Evolutionary conservation across 257 asterid species (phyloP).

Genomic region (Solanum chiquidenum): DNA sequence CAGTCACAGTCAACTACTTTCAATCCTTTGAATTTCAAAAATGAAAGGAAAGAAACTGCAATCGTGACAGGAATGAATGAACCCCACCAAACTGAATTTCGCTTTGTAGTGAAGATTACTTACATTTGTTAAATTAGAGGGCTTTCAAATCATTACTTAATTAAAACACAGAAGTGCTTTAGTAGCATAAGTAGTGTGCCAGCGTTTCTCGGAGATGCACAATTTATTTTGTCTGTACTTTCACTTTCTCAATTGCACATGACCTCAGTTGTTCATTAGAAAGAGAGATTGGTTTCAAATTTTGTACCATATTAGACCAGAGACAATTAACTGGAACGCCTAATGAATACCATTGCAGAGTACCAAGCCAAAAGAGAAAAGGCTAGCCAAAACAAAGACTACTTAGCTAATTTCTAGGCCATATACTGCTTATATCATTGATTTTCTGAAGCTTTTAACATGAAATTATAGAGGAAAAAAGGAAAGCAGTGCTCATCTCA

Average conservation of each 20-base stretch:
- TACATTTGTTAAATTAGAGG: not conserved
- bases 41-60: not conserved
- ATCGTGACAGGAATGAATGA: not conserved
- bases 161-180: not conserved
- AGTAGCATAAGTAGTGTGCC: not conserved
- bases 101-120: not conserved
- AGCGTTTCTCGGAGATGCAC: not conserved
- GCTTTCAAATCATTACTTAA: not conserved
- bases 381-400: not conserved
- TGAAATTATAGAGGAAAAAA: not conserved
- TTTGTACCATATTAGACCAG: not conserved
- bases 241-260: not conserved
- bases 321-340: not conserved
- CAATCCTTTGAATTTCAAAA: not conserved
- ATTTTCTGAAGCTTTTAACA: not conserved
- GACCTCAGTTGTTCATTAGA: not conserved
- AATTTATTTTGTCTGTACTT: not conserved
- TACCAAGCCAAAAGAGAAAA: not conserved
- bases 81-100: not conserved
- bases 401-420: not conserved
- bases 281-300: not conserved
- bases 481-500: not conserved
- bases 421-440: not conserved
- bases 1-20: not conserved
- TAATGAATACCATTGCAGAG: not conserved